A percentile compares a stretch with the other conserved stretches of the same genome.
Conservation (phyloP, 2,329 filamentous ascomycete genomes). For the Myriosclerotinia scirpicola region DNA sequence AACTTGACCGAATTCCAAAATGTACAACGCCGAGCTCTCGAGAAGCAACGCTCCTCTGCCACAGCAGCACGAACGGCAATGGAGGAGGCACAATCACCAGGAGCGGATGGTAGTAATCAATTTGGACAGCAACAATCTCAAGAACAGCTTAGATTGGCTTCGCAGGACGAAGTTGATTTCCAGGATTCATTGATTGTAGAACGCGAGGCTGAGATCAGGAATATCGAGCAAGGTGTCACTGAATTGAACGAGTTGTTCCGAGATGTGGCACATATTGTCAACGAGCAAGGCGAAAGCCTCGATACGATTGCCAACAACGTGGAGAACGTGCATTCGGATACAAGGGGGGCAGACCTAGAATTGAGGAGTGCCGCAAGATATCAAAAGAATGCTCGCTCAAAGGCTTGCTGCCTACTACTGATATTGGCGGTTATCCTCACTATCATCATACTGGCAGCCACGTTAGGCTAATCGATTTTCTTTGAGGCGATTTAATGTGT, state of each 20-base stretch:
- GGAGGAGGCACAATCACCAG: slow-evolving; percentile 55
- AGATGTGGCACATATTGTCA: slow-evolving; percentile 96
- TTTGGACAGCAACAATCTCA: slow-evolving; percentile 63
- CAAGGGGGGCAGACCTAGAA: slow-evolving; percentile 81
- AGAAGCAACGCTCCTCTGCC: slow-evolving; percentile 87
- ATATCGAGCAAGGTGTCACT: slow-evolving; percentile 94
- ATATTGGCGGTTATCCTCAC: slow-evolving; percentile 86
- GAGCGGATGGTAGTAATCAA: slow-evolving; percentile 41
- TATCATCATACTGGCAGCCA: slow-evolving; percentile 84
- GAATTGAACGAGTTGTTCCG: slow-evolving; percentile 96
- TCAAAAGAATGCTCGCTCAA: slow-evolving; percentile 93
- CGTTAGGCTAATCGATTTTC: slow-evolving; percentile 60
- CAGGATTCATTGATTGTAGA: slow-evolving; percentile 94
- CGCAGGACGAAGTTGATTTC: slow-evolving; percentile 95
- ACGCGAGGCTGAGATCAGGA: slow-evolving; percentile 93
- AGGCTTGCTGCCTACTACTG: slow-evolving; percentile 87
- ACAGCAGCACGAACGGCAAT: slow-evolving; percentile 79
- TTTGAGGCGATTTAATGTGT: slow-evolving; percentile 8
- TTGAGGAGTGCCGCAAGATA: slow-evolving; percentile 82
- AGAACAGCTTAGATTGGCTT: slow-evolving; percentile 76
- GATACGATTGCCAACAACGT: slow-evolving; percentile 89
- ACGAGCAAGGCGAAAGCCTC: slow-evolving; percentile 86
- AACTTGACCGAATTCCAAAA: slow-evolving; percentile 88
- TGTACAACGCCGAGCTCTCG: slow-evolving; percentile 84
- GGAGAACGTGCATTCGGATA: slow-evolving; percentile 76